Conservation (phyloP, 2,329 filamentous ascomycete species). For the Ophiostoma pallidulum region DNA sequence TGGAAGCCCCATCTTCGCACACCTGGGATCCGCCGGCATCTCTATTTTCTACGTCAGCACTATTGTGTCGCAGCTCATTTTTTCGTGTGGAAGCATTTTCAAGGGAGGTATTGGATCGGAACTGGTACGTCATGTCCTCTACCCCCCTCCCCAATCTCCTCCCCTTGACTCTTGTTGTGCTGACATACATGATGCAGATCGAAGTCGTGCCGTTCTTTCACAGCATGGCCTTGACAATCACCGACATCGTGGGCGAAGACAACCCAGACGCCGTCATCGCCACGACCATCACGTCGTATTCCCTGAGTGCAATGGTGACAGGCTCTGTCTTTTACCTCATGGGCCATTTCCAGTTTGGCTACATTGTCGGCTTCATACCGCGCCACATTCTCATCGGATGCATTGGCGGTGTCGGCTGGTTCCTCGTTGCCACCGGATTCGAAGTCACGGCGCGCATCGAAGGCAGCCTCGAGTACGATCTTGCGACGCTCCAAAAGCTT, state of each 20-base stretch:
- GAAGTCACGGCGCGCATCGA: conserved; percentile 87
- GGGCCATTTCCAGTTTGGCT: conserved; percentile 78
- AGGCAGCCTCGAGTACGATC: conserved; percentile 73
- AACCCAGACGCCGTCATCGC: conserved; percentile 81
- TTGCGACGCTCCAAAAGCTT: conserved; percentile 66
- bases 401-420: conserved; percentile 94
- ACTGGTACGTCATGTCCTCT: conserved; percentile 49
- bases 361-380: conserved; percentile 93
- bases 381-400: conserved; percentile 94
- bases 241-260: conserved; percentile 65
- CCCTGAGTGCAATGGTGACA: conserved; percentile 82
- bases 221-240: conserved; percentile 90
- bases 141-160: too few species aligned
- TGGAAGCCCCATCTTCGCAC: conserved; percentile 73
- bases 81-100: conserved; percentile 81
- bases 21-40: conserved; percentile 84
- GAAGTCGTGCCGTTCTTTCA: conserved; percentile 99
- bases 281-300: conserved; percentile 87
- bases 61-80: conserved; percentile 85
- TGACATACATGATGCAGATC: conserved; percentile 47
- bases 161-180: too few species aligned
- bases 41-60: conserved; percentile 99
- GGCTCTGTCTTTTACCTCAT: conserved; percentile 87
- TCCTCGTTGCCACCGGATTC: conserved; percentile 81
- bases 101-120: conserved; percentile 88